Conservation (phyloP, 1,284 basidiomycete species). For the Anthracocystis panici-leucophaei region DNA sequence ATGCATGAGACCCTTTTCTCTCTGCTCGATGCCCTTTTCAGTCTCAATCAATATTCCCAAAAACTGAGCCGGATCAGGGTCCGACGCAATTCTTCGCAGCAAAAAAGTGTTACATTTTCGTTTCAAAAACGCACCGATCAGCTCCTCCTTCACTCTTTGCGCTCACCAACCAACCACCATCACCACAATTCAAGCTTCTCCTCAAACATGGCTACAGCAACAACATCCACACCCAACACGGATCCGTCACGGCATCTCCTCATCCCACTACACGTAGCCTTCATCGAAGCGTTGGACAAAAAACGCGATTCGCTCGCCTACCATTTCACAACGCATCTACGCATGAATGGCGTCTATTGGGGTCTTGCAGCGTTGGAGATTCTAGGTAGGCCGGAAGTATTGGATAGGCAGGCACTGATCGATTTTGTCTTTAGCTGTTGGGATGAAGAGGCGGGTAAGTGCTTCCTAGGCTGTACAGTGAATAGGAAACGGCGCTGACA, state of each 20-base stretch:
- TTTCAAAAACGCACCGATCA: constrained; percentile 24
- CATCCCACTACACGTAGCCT: constrained; percentile 43
- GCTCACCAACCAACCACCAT: neutral
- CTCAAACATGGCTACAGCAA: neutral
- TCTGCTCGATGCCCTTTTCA: neutral
- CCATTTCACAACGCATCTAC: constrained; percentile 91
- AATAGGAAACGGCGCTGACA: no score
- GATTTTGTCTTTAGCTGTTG: constrained; percentile 93
- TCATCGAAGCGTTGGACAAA: constrained; percentile 51
- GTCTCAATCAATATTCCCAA: constrained; percentile 27
- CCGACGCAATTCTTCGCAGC: constrained; percentile 9
- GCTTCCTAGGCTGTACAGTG: no score
- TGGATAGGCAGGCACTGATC: constrained; percentile 85
- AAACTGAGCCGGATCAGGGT: constrained; percentile 22
- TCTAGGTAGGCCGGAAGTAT: constrained; percentile 81
- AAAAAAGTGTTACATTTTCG: constrained; percentile 29
- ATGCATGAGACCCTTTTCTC: constrained; percentile 13
- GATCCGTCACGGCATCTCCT: constrained; percentile 26
- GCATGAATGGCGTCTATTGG: constrained; percentile 98
- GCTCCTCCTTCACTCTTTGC: constrained; percentile 8
- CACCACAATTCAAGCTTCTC: neutral
- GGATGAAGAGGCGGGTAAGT: constrained; percentile 71
- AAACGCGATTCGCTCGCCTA: constrained; percentile 74
- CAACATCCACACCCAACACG: neutral
- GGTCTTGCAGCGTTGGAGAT: constrained; percentile 87